Evolutionary conservation across 192 early-diverging fungal genomes (phyloP).

Genomic region (Podila minutissima): DNA sequence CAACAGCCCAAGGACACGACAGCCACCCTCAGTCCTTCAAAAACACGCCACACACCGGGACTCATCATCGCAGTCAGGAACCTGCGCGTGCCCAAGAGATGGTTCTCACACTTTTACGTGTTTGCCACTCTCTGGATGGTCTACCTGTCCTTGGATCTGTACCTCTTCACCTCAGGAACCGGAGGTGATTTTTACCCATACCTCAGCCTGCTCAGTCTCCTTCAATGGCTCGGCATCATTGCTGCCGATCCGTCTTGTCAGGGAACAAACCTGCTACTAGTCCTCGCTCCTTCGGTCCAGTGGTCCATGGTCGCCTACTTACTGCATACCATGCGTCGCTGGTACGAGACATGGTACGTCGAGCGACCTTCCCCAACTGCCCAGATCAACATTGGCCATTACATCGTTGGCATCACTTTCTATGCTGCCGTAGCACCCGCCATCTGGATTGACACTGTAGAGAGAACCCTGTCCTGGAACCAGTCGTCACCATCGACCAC

Average conservation of each 20-base stretch:
- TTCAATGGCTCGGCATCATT: conserved; percentile 31
- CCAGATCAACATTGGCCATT: conserved; percentile 71
- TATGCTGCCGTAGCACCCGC: conserved; percentile 65
- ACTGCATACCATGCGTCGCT: conserved; percentile 53
- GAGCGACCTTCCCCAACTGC: conserved; percentile 54
- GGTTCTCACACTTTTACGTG: conserved; percentile 65
- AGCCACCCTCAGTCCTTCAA: neutral
- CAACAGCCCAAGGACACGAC: neutral
- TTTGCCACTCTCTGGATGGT: conserved; percentile 43
- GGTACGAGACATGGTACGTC: conserved; percentile 59
- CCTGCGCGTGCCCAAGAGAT: conserved; percentile 56
- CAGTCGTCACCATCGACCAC: conserved; percentile 11
- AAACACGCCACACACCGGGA: no score
- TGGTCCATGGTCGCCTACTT: conserved; percentile 49
- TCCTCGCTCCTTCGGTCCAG: conserved; percentile 17
- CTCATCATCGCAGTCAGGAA: neutral
- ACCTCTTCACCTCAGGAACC: conserved; percentile 11
- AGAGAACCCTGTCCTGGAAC: conserved; percentile 12
- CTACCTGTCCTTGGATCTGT: conserved; percentile 29
- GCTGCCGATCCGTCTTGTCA: conserved; percentile 2
- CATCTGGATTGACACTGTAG: conserved; percentile 59
- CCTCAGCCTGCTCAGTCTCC: conserved; percentile 23
- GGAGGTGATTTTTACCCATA: conserved; percentile 3
- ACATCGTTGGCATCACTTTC: conserved; percentile 69
- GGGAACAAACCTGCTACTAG: neutral